Conservation (phyloP, 257 asterid genomes). For the Solanum piurae region DNA sequence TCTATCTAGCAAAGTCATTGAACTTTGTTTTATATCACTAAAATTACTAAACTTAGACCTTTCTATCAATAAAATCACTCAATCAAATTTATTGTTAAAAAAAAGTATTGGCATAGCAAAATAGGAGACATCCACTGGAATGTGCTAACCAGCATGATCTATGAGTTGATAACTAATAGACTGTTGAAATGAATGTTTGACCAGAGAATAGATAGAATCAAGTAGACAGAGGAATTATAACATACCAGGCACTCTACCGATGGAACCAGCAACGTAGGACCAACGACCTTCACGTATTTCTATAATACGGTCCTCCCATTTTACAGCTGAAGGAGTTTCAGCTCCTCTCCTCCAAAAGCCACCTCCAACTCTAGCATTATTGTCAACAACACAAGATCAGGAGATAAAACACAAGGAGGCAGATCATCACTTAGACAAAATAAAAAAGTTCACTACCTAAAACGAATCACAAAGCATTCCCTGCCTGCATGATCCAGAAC, state of each 20-base stretch:
- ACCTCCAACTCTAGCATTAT: conserved; percentile 50
- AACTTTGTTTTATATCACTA: too few species aligned
- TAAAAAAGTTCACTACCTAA: conserved; percentile 37
- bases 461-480: conserved; percentile 76
- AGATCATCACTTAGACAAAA: neutral
- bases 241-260: conserved; percentile 87
- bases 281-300: conserved; percentile 80
- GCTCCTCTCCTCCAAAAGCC: conserved; percentile 95
- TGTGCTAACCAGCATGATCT: neutral
- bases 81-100: too few species aligned
- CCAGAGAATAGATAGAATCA: neutral
- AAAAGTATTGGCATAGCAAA: too few species aligned
- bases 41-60: too few species aligned
- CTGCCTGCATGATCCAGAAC: conserved; percentile 88
- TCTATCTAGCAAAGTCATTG: too few species aligned
- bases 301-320: conserved; percentile 71
- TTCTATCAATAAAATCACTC: too few species aligned
- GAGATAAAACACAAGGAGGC: neutral
- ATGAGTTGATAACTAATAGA: neutral
- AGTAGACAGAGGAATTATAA: neutral
- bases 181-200: neutral
- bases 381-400: neutral
- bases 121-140: neutral
- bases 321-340: conserved; percentile 66
- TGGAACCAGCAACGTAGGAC: conserved; percentile 79